Conservation (phyloP, 768 basidiomycete species). For the Clitopilus hobsonii region DNA sequence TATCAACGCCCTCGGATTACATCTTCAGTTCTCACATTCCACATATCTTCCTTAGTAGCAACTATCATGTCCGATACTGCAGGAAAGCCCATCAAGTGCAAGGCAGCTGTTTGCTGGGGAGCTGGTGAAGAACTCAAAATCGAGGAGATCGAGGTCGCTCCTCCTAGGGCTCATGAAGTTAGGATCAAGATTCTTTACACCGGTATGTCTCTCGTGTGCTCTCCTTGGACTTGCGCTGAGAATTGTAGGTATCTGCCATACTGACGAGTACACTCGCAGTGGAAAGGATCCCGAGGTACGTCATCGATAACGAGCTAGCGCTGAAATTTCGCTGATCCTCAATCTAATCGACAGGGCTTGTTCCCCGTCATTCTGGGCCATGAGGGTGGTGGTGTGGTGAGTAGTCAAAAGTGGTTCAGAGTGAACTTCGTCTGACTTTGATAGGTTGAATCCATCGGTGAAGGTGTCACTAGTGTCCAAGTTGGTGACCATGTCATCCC, state of each 20-base stretch:
- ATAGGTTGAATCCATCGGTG: constrained; percentile 95
- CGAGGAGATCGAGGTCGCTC: constrained; percentile 92
- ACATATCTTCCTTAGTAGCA: background rate
- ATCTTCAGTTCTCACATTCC: background rate
- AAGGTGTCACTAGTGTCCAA: constrained; percentile 75
- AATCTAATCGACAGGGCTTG: constrained; percentile 47
- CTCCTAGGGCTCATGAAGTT: constrained; percentile 88
- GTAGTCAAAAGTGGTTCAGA: constrained; percentile 23
- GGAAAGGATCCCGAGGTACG: constrained; percentile 91
- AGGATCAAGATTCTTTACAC: constrained; percentile 90
- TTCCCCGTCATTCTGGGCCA: constrained; percentile 95
- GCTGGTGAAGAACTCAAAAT: constrained; percentile 82
- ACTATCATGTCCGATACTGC: constrained; percentile 58
- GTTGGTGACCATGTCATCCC: constrained; percentile 98
- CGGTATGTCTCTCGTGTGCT: constrained; percentile 35
- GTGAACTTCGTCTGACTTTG: background rate
- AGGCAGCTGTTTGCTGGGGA: constrained; percentile 94
- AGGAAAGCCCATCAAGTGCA: constrained; percentile 81
- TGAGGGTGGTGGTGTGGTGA: constrained; percentile 87
- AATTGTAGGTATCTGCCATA: constrained; percentile 83
- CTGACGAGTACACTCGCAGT: constrained; percentile 95
- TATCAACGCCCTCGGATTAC: background rate
- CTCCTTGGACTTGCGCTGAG: constrained; percentile 7
- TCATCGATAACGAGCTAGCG: background rate
- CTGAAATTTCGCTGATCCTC: constrained; percentile 2